These are phyloP conservation scores for Mollisiaceae sp. DNA, from an alignment of 2,329 filamentous ascomycete species.

Conservation along the genomic window DNA sequence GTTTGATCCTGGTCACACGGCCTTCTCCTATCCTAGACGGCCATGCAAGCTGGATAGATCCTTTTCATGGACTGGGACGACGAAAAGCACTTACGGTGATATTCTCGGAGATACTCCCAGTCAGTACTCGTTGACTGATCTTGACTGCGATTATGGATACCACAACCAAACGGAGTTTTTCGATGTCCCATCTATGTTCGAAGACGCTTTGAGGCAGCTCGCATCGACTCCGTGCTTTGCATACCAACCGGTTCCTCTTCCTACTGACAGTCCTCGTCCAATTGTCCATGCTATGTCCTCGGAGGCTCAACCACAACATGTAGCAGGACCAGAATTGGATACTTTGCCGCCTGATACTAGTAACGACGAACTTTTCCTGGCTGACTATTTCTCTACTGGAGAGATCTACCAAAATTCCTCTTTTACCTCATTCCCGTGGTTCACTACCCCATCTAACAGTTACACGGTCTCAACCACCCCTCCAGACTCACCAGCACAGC, in stretches of 20 bases:
- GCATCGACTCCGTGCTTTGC: neutral
- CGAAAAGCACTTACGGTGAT: neutral
- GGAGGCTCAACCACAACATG: neutral
- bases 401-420: neutral
- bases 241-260: neutral
- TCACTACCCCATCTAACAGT: neutral
- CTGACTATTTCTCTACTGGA: too few relatives aligned
- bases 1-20: conserved; percentile 2
- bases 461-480: neutral
- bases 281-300: neutral
- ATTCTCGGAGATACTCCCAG: neutral
- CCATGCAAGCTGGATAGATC: conserved; percentile 7
- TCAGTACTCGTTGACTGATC: neutral
- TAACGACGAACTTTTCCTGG: neutral
- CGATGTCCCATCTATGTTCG: conserved; percentile 10
- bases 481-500: neutral
- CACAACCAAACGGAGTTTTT: neutral
- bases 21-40: conserved; percentile 5
- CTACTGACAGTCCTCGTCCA: neutral
- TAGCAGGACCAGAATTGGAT: neutral
- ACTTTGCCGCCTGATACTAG: neutral
- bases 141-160: neutral
- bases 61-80: neutral
- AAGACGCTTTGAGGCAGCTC: conserved; percentile 6
- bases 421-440: neutral